phyloP scores from a whole-genome alignment of 1,284 basidiomycete genomes.

The Ceratobasidium sp. region DNA sequence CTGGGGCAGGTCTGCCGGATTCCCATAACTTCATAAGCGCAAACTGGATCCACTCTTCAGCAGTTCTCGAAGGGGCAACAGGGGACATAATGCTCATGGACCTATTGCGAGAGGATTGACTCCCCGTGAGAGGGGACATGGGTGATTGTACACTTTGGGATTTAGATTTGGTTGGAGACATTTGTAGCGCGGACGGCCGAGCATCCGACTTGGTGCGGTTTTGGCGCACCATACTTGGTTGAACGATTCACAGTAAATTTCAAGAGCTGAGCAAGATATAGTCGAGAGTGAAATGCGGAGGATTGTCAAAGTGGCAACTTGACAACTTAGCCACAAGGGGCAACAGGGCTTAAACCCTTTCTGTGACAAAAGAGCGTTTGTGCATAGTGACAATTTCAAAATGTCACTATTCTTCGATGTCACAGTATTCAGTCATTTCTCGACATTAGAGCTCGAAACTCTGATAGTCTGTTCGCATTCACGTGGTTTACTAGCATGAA shows the following conservation, averaged over 20 bases:
- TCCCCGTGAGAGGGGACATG: not conserved
- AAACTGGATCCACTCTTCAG: conserved; percentile 63
- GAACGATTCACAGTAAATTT: not conserved
- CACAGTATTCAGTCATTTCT: no score
- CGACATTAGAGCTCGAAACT: no score
- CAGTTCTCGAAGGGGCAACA: conserved; percentile 43
- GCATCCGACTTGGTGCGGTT: conserved; percentile 13
- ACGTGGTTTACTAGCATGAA: no score
- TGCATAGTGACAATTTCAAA: no score
- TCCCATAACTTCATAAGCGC: conserved; percentile 12
- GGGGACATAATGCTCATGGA: not conserved
- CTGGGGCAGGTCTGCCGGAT: not conserved
- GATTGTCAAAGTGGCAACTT: not conserved
- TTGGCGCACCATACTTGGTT: not conserved
- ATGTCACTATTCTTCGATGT: no score
- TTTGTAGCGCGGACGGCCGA: not conserved
- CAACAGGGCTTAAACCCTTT: not conserved
- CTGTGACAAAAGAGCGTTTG: no score
- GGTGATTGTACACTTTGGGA: not conserved
- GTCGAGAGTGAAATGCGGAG: not conserved
- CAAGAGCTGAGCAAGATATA: not conserved
- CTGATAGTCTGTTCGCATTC: no score
- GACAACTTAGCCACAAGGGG: conserved; percentile 1
- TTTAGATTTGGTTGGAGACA: not conserved
- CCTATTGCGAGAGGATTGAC: not conserved